phyloP scores from a whole-genome alignment of 2,329 filamentous ascomycete genomes.

The Ophioceras dolichostomum region DNA sequence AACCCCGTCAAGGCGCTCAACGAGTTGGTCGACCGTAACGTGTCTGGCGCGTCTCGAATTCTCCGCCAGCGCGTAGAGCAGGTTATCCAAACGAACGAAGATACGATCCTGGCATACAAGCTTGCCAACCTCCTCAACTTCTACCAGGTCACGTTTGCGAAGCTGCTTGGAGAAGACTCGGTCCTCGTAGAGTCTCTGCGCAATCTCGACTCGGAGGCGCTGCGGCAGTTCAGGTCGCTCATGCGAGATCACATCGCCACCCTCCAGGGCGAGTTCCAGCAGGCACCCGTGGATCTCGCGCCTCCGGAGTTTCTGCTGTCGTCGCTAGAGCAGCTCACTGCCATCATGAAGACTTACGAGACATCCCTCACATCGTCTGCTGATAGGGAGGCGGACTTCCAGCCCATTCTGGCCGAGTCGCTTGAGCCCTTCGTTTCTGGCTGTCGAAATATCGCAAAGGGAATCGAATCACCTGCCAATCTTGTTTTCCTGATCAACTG shows the following conservation, averaged over 20 bases:
- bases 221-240: constrained; percentile 70
- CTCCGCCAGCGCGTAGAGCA: constrained; percentile 85
- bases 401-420: constrained; percentile 62
- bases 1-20: constrained; percentile 73
- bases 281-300: constrained; percentile 58
- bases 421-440: constrained; percentile 76
- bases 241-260: constrained; percentile 70
- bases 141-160: constrained; percentile 76
- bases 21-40: constrained; percentile 75
- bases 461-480: constrained; percentile 44
- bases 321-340: constrained; percentile 63
- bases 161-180: constrained; percentile 59
- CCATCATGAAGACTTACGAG: constrained; percentile 78
- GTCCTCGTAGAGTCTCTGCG: constrained; percentile 56
- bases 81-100: constrained; percentile 84
- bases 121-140: constrained; percentile 82
- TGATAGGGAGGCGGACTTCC: constrained; percentile 56
- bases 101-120: constrained; percentile 79
- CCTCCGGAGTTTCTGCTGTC: constrained; percentile 73
- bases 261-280: constrained; percentile 59
- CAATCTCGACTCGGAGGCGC: constrained; percentile 60
- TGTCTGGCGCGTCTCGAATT: constrained; percentile 70
- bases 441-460: constrained; percentile 57
- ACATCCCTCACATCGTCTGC: constrained; percentile 55
- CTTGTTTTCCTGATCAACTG: constrained; percentile 68